Evolutionary conservation across 257 asterid species (phyloP).

Genomic region (Oldenlandia corymbosa): DNA sequence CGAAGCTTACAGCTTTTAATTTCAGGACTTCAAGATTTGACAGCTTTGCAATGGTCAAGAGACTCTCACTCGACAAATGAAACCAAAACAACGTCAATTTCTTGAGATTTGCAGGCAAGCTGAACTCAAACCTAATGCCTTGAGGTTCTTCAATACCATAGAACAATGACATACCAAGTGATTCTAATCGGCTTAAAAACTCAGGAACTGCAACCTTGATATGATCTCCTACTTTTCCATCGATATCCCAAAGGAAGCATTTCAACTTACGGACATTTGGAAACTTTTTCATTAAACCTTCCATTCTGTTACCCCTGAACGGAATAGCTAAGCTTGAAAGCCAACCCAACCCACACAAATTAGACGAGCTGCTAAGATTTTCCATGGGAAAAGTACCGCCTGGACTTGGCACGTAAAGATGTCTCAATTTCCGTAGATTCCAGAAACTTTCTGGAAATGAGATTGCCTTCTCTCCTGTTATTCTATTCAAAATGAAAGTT

Average conservation of each 20-base stretch:
- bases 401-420: neutral
- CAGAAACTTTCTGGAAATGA: too few relatives aligned
- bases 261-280: neutral
- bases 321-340: neutral
- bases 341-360: neutral
- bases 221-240: neutral
- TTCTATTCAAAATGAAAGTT: too few relatives aligned
- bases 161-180: neutral
- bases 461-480: neutral
- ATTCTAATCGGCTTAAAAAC: neutral
- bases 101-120: neutral
- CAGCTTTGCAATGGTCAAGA: neutral
- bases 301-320: neutral
- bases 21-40: neutral
- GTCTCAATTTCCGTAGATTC: too few relatives aligned
- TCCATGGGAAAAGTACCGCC: neutral
- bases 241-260: neutral
- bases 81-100: neutral
- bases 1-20: neutral
- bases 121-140: neutral
- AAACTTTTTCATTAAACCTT: neutral
- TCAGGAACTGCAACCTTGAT: neutral
- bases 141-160: neutral
- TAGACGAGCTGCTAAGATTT: neutral
- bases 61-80: neutral